Conservation (phyloP, 208 protist genomes). For the Eutreptiella sp. region DNA sequence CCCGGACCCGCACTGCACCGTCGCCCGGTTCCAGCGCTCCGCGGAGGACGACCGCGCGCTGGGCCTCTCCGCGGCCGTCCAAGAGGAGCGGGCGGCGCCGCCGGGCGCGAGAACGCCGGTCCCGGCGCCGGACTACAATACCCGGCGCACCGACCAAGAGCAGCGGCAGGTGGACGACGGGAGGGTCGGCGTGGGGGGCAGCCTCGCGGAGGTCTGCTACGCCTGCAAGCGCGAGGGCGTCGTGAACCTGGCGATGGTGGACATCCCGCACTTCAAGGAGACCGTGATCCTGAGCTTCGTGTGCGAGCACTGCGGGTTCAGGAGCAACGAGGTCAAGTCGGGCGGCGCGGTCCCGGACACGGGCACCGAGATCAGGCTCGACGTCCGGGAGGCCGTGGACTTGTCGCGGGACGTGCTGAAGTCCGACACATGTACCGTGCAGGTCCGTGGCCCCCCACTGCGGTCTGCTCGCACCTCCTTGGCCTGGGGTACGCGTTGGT, state of each 20-base stretch:
- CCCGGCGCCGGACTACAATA: slow-evolving; percentile 87
- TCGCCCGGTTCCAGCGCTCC: slow-evolving; percentile 38
- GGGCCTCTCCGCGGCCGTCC: no score
- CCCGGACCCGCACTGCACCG: slow-evolving; percentile 34
- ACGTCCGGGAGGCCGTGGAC: slow-evolving; percentile 64
- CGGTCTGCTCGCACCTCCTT: no score
- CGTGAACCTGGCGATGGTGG: slow-evolving; percentile 66
- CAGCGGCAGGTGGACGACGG: slow-evolving; percentile 66
- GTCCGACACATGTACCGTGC: no score
- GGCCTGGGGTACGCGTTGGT: no score
- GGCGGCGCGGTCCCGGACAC: slow-evolving; percentile 69
- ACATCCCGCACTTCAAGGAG: slow-evolving; percentile 91
- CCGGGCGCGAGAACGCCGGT: no score
- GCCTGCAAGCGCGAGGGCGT: slow-evolving; percentile 55
- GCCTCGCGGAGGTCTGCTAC: slow-evolving; percentile 63
- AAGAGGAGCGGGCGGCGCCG: no score
- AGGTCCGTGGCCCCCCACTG: no score
- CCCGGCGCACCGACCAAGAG: slow-evolving; percentile 56
- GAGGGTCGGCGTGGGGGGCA: slow-evolving; percentile 48
- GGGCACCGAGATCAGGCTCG: slow-evolving; percentile 60
- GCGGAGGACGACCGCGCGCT: slow-evolving; percentile 46
- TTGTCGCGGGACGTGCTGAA: slow-evolving; percentile 87
- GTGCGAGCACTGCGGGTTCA: slow-evolving; percentile 86
- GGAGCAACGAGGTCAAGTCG: slow-evolving; percentile 84
- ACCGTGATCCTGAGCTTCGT: slow-evolving; percentile 84